phyloP scores from a whole-genome alignment of 768 basidiomycete species.

The Hygrocybe punicea region DNA sequence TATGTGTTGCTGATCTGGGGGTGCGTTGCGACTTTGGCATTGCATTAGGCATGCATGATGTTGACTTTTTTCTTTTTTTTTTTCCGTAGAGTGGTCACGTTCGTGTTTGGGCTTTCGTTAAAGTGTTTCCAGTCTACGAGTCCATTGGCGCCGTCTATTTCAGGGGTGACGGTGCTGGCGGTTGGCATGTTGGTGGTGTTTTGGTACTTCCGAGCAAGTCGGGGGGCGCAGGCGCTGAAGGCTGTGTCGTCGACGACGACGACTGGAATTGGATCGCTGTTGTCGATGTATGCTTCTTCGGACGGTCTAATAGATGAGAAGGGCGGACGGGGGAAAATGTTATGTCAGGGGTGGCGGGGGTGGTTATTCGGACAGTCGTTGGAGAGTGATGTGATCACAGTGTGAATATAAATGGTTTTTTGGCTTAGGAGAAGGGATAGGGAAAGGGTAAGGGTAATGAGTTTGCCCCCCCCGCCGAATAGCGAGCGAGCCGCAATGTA shows the following conservation, averaged over 20 bases:
- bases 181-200: constrained; percentile 20
- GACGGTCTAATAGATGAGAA: no score
- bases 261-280: no score
- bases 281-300: no score
- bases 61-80: background rate
- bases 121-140: constrained; percentile 28
- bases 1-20: constrained; percentile 41
- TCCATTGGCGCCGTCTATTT: constrained; percentile 23
- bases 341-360: no score
- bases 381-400: no score
- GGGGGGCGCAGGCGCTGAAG: constrained; percentile 8
- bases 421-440: background rate
- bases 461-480: no score
- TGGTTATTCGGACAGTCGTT: no score
- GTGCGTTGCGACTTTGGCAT: constrained; percentile 20
- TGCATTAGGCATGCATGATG: no score
- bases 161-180: constrained; percentile 23
- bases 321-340: no score
- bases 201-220: constrained; percentile 26
- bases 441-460: no score
- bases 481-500: no score
- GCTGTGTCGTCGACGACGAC: no score
- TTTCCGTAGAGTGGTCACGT: constrained; percentile 31
- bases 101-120: constrained; percentile 30
- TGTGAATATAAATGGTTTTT: background rate